Percentiles rank a stretch among this genome's conserved stretches.
phyloP scores from a whole-genome alignment of 2,329 filamentous ascomycete genomes.

The Gnomoniopsis smithogilvyi region DNA sequence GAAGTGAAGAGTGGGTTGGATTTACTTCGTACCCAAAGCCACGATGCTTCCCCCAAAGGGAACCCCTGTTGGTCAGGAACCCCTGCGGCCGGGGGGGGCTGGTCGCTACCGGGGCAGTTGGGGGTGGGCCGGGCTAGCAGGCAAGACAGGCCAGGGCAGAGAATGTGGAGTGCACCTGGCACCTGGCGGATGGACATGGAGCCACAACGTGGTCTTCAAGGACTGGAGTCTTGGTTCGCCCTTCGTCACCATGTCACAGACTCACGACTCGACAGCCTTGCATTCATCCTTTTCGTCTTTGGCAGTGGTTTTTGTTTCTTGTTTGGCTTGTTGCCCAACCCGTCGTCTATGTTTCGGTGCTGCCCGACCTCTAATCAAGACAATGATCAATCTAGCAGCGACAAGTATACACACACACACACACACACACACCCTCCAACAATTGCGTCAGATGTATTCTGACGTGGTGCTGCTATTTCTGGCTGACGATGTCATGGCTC shows the following conservation, averaged over 20 bases:
- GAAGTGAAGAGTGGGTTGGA: too few relatives aligned
- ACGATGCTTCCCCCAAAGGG: neutral
- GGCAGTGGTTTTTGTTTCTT: neutral
- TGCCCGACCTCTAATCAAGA: neutral
- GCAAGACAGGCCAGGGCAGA: too few relatives aligned
- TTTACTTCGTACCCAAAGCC: too few relatives aligned
- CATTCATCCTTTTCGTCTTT: neutral
- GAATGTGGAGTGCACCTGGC: neutral
- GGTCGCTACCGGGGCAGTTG: neutral
- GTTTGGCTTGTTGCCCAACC: neutral
- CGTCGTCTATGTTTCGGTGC: neutral
- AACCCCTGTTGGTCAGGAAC: neutral
- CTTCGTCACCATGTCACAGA: neutral
- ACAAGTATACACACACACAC: neutral
- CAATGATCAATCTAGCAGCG: neutral
- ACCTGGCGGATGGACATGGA: neutral
- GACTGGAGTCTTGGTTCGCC: neutral
- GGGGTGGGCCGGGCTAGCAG: too few relatives aligned
- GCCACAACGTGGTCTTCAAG: conserved; percentile 3
- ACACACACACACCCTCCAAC: too few relatives aligned
- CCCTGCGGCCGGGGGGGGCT: neutral
- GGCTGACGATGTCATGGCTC: neutral
- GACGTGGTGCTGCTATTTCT: neutral
- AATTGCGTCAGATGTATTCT: neutral
- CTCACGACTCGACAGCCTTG: conserved; percentile 5